These are phyloP conservation scores for Prinsepia uniflora DNA, from an alignment of 306 rosid species.

Conservation along the genomic window DNA sequence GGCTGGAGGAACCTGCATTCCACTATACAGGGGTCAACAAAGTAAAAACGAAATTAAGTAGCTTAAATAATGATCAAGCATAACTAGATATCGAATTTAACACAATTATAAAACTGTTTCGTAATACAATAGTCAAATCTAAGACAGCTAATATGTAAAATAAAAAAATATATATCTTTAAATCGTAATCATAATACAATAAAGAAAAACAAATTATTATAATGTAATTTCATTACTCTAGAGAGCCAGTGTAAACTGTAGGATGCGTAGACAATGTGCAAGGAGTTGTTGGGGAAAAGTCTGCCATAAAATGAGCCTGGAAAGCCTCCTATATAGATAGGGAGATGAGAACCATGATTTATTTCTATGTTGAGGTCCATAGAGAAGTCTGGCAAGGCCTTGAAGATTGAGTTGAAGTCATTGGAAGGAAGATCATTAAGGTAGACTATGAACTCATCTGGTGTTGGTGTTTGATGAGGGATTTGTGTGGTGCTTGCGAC, in stretches of 20 bases:
- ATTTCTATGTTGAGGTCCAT: slow-evolving; percentile 38
- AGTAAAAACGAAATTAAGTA: too few species aligned
- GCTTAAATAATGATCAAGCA: too few species aligned
- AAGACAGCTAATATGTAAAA: too few species aligned
- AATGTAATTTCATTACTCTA: slow-evolving; percentile 33
- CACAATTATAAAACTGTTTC: too few species aligned
- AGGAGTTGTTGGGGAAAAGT: slow-evolving; percentile 64
- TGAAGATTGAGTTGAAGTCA: slow-evolving; percentile 92
- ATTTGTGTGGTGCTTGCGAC: slow-evolving; percentile 10
- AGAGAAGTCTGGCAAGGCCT: slow-evolving; percentile 77
- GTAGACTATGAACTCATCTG: slow-evolving; percentile 64
- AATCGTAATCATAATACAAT: too few species aligned
- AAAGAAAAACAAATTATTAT: too few species aligned
- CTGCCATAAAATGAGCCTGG: slow-evolving; percentile 92
- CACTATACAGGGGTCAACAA: neutral
- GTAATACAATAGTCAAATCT: too few species aligned
- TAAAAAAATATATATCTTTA: too few species aligned
- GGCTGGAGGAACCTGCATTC: slow-evolving; percentile 66
- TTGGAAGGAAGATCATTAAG: slow-evolving; percentile 92
- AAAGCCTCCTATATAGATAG: slow-evolving; percentile 79
- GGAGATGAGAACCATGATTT: slow-evolving; percentile 35
- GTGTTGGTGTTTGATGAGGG: slow-evolving; percentile 37
- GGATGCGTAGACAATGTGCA: slow-evolving; percentile 85
- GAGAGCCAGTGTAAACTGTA: slow-evolving; percentile 91
- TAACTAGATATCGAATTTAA: too few species aligned